Evolutionary conservation across 208 protist genomes (phyloP), one percentile per base, ranked within the genome.

Genomic region (Crithidia brevicula): DNA sequence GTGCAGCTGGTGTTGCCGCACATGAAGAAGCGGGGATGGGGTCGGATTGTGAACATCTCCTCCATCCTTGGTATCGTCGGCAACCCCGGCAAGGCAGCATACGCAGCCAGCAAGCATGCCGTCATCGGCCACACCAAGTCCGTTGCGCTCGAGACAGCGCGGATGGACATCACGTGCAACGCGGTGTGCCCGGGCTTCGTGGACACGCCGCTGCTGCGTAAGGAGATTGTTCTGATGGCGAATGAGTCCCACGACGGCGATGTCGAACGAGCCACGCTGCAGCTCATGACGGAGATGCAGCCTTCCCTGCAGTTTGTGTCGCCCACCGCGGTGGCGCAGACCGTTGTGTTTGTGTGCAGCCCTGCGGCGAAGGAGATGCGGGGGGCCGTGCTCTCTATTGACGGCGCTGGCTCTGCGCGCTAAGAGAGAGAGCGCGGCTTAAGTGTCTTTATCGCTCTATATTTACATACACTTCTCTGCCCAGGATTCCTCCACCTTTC

Each of bases 81-180:
- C 20, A 77, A 74, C n/a, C 30, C 69, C 0, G 50, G 80, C 61
- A 86, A 87, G 59, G 77, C 71, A 0, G 81, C 81, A 4, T 90
- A 87, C 72, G 64, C 59, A 36, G 72, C 84, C 4, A 63, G 81
- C 25, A 90, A 90, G 59, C 80, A 90, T 67, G 84, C 72, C 27
- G 57, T 90, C 11, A 38, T 85, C 40, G 84, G 84, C 10, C 42
- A 85, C 40, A 90, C 84, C 28, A 84, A 85, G 72, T 63, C 57
- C 45, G 72, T 89, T 6, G 81, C 84, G 38, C 68, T 87, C 3
- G 84, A 85, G 53, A 62, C 42, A 38, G 81, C 78, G 1, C 34
- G 7, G 16, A 65, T 47, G 42, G 50, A 68, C 36, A 72, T 90
- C 56, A 90, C 84, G 15, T 69, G 50, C 63, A 90, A 85, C 56